A percentile compares a stretch with the other conserved stretches of the same genome.
Evolutionary conservation across 495 filamentous ascomycete genomes (phyloP).

Genomic region (Neurospora sp.): DNA sequence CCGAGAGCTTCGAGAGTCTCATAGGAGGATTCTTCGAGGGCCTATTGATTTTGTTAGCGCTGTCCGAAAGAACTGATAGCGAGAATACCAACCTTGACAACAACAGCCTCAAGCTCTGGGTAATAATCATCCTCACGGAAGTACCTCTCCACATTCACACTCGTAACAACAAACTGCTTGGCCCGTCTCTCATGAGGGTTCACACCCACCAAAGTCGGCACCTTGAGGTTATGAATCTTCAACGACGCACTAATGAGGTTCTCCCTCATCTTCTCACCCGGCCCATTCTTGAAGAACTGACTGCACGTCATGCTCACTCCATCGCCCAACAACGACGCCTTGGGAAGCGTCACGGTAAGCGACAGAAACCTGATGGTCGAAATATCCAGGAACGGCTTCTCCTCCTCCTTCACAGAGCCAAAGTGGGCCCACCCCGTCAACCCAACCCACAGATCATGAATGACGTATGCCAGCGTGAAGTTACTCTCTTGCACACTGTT

Average conservation of each 20-base stretch:
- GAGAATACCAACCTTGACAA: conserved; percentile 31
- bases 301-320: conserved; percentile 34
- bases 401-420: neutral
- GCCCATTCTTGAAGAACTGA: conserved; percentile 19
- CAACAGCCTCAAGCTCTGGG: conserved; percentile 33
- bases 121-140: conserved; percentile 31
- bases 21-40: conserved; percentile 46
- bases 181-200: conserved; percentile 46
- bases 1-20: conserved; percentile 55
- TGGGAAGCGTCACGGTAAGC: conserved; percentile 37
- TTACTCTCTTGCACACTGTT: conserved; percentile 2
- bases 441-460: conserved; percentile 22
- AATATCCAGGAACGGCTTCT: conserved; percentile 11
- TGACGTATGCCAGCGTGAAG: conserved; percentile 12
- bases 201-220: conserved; percentile 51
- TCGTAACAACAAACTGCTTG: conserved; percentile 49
- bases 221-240: conserved; percentile 33
- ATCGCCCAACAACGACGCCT: conserved; percentile 40
- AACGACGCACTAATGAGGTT: conserved; percentile 20
- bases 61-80: neutral
- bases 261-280: conserved; percentile 3
- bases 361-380: conserved; percentile 24
- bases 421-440: conserved; percentile 17
- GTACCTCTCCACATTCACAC: conserved; percentile 42
- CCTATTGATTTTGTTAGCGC: conserved; percentile 24